phyloP scores from a whole-genome alignment of 2,329 filamentous ascomycete genomes.

The Thielaviopsis populi region DNA sequence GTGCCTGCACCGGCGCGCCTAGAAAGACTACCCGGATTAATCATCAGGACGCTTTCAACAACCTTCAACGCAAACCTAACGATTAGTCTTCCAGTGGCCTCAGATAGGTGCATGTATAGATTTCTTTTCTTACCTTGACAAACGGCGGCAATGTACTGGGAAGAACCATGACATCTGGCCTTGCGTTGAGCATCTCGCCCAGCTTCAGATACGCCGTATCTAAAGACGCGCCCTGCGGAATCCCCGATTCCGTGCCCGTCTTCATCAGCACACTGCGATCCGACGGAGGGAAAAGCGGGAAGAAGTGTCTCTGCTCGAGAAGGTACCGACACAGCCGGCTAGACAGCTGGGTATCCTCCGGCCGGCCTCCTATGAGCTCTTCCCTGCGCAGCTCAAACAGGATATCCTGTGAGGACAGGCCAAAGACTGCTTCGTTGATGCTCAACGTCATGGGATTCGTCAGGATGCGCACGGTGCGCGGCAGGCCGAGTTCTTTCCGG shows the following conservation, averaged over 20 bases:
- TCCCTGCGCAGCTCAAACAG: constrained; percentile 68
- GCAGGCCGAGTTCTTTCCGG: constrained; percentile 62
- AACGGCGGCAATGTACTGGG: constrained; percentile 76
- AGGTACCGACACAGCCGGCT: constrained; percentile 61
- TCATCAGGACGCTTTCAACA: constrained; percentile 72
- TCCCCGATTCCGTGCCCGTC: constrained; percentile 42
- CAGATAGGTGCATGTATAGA: background rate
- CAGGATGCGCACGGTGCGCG: constrained; percentile 60
- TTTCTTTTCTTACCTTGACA: constrained; percentile 56
- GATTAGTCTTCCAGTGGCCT: constrained; percentile 15
- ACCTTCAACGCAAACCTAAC: constrained; percentile 39
- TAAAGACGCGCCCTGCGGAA: constrained; percentile 59
- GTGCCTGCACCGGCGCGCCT: constrained; percentile 76
- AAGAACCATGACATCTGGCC: constrained; percentile 69
- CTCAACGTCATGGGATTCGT: constrained; percentile 83
- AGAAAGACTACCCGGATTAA: constrained; percentile 80
- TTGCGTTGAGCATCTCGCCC: constrained; percentile 75
- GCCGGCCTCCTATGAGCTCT: constrained; percentile 33
- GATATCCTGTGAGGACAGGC: constrained; percentile 69
- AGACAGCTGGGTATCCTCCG: constrained; percentile 36
- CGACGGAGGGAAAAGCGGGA: constrained; percentile 72
- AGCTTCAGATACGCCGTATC: constrained; percentile 76
- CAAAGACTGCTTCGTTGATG: constrained; percentile 74
- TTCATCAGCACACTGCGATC: constrained; percentile 52
- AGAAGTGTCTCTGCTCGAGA: constrained; percentile 81